Conservation (phyloP, 345 rosid genomes). For the Pugionium dolabratum region DNA sequence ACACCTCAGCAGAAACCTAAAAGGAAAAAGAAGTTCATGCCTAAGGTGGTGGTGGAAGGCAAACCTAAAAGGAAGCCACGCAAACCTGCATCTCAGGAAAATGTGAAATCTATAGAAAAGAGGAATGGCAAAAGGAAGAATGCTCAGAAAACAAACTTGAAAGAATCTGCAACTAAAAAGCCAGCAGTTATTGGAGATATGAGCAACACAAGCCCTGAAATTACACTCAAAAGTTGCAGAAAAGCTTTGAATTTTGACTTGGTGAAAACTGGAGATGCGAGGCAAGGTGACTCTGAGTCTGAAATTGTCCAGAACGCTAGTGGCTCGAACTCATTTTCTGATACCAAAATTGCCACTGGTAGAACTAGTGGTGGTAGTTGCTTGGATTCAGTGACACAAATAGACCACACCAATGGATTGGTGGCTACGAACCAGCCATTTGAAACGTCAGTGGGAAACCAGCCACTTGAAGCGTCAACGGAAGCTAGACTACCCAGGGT, state of each 20-base stretch:
- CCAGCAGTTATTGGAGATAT: conserved; percentile 25
- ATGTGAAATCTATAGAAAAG: conserved; percentile 37
- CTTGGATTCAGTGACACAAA: conserved; percentile 34
- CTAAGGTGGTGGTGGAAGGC: conserved; percentile 70
- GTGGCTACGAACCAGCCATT: conserved; percentile 15
- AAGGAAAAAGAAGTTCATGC: conserved; percentile 77
- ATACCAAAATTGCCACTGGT: conserved; percentile 25
- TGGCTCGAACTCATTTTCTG: conserved; percentile 37
- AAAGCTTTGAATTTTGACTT: conserved; percentile 58
- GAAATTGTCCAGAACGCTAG: conserved; percentile 28
- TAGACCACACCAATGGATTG: conserved; percentile 39
- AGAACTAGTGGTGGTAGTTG: conserved; percentile 27
- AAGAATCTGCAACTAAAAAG: conserved; percentile 46
- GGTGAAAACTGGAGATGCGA: conserved; percentile 44
- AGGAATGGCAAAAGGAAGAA: conserved; percentile 51
- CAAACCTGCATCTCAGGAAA: conserved; percentile 46
- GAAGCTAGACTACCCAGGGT: conserved; percentile 12
- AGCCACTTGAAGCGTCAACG: conserved; percentile 15
- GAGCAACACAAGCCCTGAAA: conserved; percentile 37
- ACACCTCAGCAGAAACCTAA: conserved; percentile 64
- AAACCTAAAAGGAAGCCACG: conserved; percentile 52
- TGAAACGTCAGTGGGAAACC: conserved; percentile 20
- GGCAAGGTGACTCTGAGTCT: conserved; percentile 23
- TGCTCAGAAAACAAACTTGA: conserved; percentile 44
- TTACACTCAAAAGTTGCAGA: conserved; percentile 49